A percentile compares a stretch with the other conserved stretches of the same genome.
Evolutionary conservation across 352 stramenopile genomes (phyloP).

Genomic region (Peronospora farinosa): DNA sequence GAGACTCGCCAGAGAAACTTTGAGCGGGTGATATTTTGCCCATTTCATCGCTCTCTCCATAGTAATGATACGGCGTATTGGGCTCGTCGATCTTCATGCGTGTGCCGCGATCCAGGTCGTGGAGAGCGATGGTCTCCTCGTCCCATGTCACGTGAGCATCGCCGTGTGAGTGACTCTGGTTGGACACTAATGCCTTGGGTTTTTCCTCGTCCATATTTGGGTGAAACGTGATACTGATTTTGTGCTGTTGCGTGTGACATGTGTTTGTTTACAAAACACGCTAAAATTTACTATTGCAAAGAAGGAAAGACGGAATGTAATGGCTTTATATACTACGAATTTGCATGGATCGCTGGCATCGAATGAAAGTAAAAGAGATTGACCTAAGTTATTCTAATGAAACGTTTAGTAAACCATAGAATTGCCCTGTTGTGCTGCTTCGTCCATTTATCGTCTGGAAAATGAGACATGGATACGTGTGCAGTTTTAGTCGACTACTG

Average conservation of each 20-base stretch:
- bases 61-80: constrained; percentile 88
- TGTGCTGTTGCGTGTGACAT: no score
- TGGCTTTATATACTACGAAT: no score
- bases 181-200: constrained; percentile 12
- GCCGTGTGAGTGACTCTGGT: constrained; percentile 8
- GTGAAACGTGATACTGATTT: no score
- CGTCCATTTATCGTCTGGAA: no score
- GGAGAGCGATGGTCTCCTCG: constrained; percentile 87
- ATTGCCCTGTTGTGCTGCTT: no score
- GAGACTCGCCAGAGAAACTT: constrained; percentile 48
- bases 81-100: constrained; percentile 92
- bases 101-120: constrained; percentile 88
- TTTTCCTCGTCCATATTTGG: background rate
- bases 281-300: background rate
- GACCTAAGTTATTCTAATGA: no score
- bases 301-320: background rate
- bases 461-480: no score
- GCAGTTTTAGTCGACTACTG: no score
- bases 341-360: no score
- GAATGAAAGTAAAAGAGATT: no score
- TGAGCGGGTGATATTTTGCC: constrained; percentile 40
- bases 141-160: constrained; percentile 81
- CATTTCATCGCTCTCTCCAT: constrained; percentile 30
- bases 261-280: background rate
- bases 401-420: no score